These are phyloP conservation scores for Pythium monospermum DNA, from an alignment of 352 stramenopile genomes.

Conservation along the genomic window DNA sequence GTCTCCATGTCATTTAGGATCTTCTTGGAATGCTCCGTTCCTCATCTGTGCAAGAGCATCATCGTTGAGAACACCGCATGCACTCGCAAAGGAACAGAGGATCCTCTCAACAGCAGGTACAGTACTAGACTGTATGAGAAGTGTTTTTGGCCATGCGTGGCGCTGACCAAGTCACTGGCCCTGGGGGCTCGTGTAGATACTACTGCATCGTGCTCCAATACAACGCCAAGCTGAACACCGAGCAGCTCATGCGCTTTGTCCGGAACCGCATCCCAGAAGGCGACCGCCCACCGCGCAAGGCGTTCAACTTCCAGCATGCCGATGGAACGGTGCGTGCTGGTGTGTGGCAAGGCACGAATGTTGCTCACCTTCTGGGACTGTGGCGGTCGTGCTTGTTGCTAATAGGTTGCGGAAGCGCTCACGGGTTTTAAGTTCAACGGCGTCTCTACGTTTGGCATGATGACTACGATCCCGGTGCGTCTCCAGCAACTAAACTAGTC, in stretches of 20 bases:
- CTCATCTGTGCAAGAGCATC: conserved; percentile 88
- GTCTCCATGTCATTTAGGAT: conserved; percentile 22
- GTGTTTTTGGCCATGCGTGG: neutral
- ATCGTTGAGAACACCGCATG: conserved; percentile 86
- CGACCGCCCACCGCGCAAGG: conserved; percentile 59
- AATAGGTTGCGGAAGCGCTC: conserved; percentile 53
- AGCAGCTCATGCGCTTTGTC: conserved; percentile 81
- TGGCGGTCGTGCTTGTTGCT: neutral
- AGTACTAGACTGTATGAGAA: neutral
- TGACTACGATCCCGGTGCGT: conserved; percentile 53
- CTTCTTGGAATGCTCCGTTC: conserved; percentile 53
- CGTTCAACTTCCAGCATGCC: conserved; percentile 87
- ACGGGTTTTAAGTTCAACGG: conserved; percentile 86
- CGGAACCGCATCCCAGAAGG: conserved; percentile 49
- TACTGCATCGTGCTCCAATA: conserved; percentile 87
- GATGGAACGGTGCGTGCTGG: conserved; percentile 33
- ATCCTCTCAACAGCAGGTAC: conserved; percentile 61
- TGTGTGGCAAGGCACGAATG: too few relatives aligned
- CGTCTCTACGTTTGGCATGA: conserved; percentile 81
- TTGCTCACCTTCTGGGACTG: too few relatives aligned
- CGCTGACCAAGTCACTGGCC: neutral
- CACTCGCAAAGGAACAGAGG: conserved; percentile 42
- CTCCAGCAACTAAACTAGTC: neutral
- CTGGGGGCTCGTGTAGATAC: conserved; percentile 37
- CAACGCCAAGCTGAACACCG: conserved; percentile 73